Evolutionary conservation across 2,329 filamentous ascomycete genomes (phyloP).

Genomic region (Colletotrichum sp.): DNA sequence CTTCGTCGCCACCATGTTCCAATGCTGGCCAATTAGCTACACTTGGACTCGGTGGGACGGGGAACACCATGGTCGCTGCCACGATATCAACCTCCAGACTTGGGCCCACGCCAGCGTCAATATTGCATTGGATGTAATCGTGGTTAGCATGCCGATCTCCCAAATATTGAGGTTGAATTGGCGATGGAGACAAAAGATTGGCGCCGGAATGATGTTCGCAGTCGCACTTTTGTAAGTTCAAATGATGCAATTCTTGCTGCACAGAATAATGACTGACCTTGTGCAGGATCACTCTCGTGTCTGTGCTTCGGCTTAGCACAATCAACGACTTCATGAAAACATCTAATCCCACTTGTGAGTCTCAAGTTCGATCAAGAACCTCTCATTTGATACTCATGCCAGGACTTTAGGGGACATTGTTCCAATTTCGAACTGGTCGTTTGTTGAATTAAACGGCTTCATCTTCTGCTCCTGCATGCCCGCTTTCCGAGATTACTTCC

Average conservation of each 20-base stretch:
- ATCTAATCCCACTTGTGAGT: slow-evolving; percentile 8
- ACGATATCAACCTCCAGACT: slow-evolving; percentile 47
- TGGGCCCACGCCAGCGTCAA: slow-evolving; percentile 54
- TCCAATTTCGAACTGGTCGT: slow-evolving; percentile 13
- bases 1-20: slow-evolving; percentile 44
- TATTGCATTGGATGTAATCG: slow-evolving; percentile 52
- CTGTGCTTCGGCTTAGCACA: not conserved
- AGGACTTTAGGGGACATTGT: not conserved
- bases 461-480: slow-evolving; percentile 19
- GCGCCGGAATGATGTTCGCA: slow-evolving; percentile 48
- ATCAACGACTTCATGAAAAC: slow-evolving; percentile 15
- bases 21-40: slow-evolving; percentile 50
- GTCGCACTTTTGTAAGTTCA: slow-evolving; percentile 1
- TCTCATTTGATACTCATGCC: not conserved
- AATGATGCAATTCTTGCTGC: not conserved
- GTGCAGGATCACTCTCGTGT: not conserved
- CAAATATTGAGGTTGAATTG: slow-evolving; percentile 42
- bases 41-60: slow-evolving; percentile 59
- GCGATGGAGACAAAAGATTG: slow-evolving; percentile 47
- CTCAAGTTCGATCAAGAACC: no score
- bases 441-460: slow-evolving; percentile 9
- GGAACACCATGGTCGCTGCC: slow-evolving; percentile 46
- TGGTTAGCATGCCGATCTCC: slow-evolving; percentile 51
- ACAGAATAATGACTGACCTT: not conserved
- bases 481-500: slow-evolving; percentile 7